Percentiles rank a stretch among this genome's conserved stretches.
Conservation (phyloP, 768 basidiomycete genomes). For the Tulasnella sp. region DNA sequence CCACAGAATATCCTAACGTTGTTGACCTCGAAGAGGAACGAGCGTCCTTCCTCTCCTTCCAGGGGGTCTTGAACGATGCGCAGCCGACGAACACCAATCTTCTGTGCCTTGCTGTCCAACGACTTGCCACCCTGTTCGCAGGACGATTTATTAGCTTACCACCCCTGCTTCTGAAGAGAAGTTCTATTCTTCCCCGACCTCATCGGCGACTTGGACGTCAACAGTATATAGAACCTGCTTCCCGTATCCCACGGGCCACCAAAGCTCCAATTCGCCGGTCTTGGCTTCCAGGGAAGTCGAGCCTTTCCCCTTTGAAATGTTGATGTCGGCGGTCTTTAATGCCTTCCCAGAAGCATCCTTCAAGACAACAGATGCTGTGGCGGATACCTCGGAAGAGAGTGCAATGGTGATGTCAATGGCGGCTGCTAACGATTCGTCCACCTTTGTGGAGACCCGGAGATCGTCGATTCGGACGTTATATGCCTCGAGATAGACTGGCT, state of each 20-base stretch:
- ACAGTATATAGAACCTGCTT: constrained; percentile 76
- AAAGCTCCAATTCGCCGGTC: constrained; percentile 66
- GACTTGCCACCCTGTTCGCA: constrained; percentile 52
- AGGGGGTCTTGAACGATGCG: constrained; percentile 80
- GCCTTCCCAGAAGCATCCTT: constrained; percentile 54
- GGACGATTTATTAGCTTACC: neutral
- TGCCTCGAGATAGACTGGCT: constrained; percentile 71
- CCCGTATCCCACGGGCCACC: constrained; percentile 88
- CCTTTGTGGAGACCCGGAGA: constrained; percentile 53
- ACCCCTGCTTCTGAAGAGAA: neutral
- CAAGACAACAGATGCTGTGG: constrained; percentile 54
- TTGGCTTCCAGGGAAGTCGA: constrained; percentile 54
- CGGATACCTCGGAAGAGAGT: constrained; percentile 49
- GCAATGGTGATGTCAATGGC: constrained; percentile 35
- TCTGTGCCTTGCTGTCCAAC: constrained; percentile 59
- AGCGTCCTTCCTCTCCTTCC: constrained; percentile 71
- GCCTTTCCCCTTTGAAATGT: constrained; percentile 46
- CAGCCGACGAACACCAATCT: constrained; percentile 76
- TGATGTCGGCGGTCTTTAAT: constrained; percentile 41
- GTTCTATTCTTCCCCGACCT: constrained; percentile 48
- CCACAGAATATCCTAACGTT: constrained; percentile 89
- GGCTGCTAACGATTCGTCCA: constrained; percentile 8
- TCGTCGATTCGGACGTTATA: constrained; percentile 69
- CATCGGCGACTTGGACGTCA: constrained; percentile 57
- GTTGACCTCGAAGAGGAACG: constrained; percentile 92